Evolutionary conservation across 495 filamentous ascomycete genomes (phyloP).

Genomic region (Cladorrhinum samala): DNA sequence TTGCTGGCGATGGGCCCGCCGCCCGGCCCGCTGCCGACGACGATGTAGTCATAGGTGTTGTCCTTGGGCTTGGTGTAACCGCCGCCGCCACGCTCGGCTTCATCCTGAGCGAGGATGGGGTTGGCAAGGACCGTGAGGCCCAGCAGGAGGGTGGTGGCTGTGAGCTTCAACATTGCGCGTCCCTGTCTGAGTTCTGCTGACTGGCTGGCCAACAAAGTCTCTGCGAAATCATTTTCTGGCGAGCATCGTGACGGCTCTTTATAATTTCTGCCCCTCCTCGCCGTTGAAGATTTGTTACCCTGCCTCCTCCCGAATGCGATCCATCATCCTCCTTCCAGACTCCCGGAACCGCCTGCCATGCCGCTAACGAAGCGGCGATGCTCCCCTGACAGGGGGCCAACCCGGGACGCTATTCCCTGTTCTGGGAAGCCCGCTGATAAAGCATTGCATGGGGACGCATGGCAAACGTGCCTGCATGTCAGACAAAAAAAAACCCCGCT

Average conservation of each 20-base stretch:
- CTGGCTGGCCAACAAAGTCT: no score
- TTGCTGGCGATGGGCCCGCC: slow-evolving; percentile 55
- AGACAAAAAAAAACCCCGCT: slow-evolving; percentile 5
- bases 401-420: background rate
- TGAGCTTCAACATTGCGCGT: background rate
- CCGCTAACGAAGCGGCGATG: slow-evolving; percentile 4
- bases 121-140: background rate
- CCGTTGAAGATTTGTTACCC: no score
- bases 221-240: no score
- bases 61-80: slow-evolving; percentile 2
- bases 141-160: background rate
- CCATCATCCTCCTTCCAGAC: no score
- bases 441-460: background rate
- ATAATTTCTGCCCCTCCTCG: no score
- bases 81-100: background rate
- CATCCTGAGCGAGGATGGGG: background rate
- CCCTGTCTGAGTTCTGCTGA: background rate
- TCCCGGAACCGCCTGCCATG: background rate
- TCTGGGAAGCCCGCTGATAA: background rate
- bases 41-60: slow-evolving; percentile 54
- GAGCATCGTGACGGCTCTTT: background rate
- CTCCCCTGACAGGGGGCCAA: background rate
- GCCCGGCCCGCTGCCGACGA: slow-evolving; percentile 60
- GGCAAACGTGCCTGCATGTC: background rate
- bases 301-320: no score